Conservation (phyloP, 306 rosid genomes). For the Gastrolobium villosum region DNA sequence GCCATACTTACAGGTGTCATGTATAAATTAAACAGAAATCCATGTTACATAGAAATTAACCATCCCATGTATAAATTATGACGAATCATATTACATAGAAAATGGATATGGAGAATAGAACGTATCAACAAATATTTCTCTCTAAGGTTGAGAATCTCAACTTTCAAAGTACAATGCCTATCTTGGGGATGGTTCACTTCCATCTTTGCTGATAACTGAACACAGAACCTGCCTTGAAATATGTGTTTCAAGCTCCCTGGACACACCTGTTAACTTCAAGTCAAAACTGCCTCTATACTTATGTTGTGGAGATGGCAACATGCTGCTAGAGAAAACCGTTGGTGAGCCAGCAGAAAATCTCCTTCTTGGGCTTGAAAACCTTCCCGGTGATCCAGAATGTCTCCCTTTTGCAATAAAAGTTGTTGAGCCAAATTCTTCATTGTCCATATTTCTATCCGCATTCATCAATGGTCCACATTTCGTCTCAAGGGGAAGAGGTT, state of each 20-base stretch:
- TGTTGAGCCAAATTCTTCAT: slow-evolving; percentile 54
- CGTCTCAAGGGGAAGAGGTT: slow-evolving; percentile 86
- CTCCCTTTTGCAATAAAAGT: slow-evolving; percentile 58
- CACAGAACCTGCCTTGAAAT: slow-evolving; percentile 91
- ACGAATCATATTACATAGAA: slow-evolving; percentile 43
- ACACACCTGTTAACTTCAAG: slow-evolving; percentile 85
- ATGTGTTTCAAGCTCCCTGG: slow-evolving; percentile 95
- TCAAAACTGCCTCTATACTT: slow-evolving; percentile 86
- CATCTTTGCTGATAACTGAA: slow-evolving; percentile 86
- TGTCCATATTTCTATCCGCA: slow-evolving; percentile 46
- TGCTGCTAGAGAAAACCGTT: slow-evolving; percentile 57
- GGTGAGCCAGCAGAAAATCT: slow-evolving; percentile 82
- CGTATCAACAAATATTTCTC: slow-evolving; percentile 63
- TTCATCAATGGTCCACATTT: slow-evolving; percentile 60
- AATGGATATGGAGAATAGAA: slow-evolving; percentile 43
- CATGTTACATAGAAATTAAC: slow-evolving; percentile 29
- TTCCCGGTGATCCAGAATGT: slow-evolving; percentile 67
- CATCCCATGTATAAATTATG: slow-evolving; percentile 46
- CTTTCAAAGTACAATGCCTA: slow-evolving; percentile 45
- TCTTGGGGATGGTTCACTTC: slow-evolving; percentile 70
- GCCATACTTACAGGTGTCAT: slow-evolving; percentile 26
- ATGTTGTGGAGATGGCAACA: slow-evolving; percentile 73
- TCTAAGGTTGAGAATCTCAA: slow-evolving; percentile 73
- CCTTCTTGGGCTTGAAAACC: slow-evolving; percentile 88
- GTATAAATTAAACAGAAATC: slow-evolving; percentile 46